Evolutionary conservation across 495 filamentous ascomycete species (phyloP).

Genomic region (Penicillium angulare): DNA sequence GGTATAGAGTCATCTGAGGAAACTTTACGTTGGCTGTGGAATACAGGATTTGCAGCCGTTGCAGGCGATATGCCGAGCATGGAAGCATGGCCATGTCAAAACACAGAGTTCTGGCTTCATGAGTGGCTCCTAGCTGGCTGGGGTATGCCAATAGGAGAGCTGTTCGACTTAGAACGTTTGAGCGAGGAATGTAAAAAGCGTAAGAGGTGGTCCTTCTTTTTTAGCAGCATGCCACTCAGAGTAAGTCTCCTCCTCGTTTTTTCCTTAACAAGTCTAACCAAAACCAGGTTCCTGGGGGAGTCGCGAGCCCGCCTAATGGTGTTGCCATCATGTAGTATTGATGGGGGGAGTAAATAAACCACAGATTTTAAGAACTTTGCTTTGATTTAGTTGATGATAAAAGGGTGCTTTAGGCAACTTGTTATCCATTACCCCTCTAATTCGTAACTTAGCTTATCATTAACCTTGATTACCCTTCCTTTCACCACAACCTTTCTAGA

Average conservation of each 20-base stretch:
- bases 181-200: slow-evolving; percentile 2
- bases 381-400: too few relatives aligned
- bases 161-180: slow-evolving; percentile 14
- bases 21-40: slow-evolving; percentile 9
- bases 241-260: not conserved
- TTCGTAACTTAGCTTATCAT: too few relatives aligned
- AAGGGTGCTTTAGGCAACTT: too few relatives aligned
- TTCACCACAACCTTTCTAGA: too few relatives aligned
- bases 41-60: slow-evolving; percentile 9
- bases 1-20: slow-evolving; percentile 4
- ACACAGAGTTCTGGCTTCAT: slow-evolving; percentile 7
- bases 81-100: slow-evolving; percentile 8
- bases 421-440: too few relatives aligned
- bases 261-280: not conserved
- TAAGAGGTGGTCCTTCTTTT: slow-evolving; percentile 15
- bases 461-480: too few relatives aligned
- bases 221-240: slow-evolving; percentile 9
- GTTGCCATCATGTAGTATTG: slow-evolving; percentile 1
- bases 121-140: slow-evolving; percentile 12
- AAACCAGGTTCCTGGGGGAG: slow-evolving; percentile 6
- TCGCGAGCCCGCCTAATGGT: slow-evolving; percentile 6
- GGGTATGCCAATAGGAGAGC: slow-evolving; percentile 16
- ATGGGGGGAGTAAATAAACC: too few relatives aligned
- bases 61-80: slow-evolving; percentile 5
- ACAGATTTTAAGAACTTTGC: too few relatives aligned